Base-by-base conservation (phyloP, 495 filamentous ascomycete genomes). In the Trichoderma orchidacearum region DNA sequence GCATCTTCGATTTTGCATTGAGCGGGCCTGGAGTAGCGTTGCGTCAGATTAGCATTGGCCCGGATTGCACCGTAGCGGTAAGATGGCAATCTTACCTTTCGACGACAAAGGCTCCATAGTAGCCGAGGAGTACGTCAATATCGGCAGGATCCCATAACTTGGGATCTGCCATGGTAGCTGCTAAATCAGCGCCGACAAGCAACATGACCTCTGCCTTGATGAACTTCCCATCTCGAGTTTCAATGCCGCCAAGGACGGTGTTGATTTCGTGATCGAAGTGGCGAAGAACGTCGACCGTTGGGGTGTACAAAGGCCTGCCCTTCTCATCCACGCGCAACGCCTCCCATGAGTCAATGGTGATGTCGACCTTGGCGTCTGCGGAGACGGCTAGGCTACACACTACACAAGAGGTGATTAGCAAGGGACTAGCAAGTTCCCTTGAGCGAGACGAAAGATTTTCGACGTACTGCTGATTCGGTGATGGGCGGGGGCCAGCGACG, bases 251-350 rank as follows among this genome's bases (percentile, higher is more conserved):
- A 4, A 86, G 75, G 15, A 86, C 80, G 2, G 77, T 77, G 68
- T 96, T 95, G 63, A 96, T 86, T 68, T 95, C 89, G 64, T 94
- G 70, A 57, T 90, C 80, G 63, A 96, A 89, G 66, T 95, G 91
- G 61, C 94, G 88, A 51, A 95, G 73, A 52, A 96, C 91, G 34
- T 85, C 76, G 1, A 90, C 91, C 9, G 91, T 96, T 11, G 90
- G 90, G 64, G 88, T 85, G 63, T 96, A 96, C 53, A 84, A 79
- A 59, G 83, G 82, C 59, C 90, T 84, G 60, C 79, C 74, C 3
- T 81, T 79, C 63, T 87, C 82, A 60, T 66, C 63, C 9, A 27
- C 7, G 63, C 54, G 23, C 27, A 70, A 54, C 36, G 68, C 67
- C 59, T 75, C 71, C 68, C 70, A 75, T 6, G 55, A 38, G 30